These are phyloP conservation scores for Phytomonas sp. DNA, from an alignment of 208 protist species.

Conservation along the genomic window DNA sequence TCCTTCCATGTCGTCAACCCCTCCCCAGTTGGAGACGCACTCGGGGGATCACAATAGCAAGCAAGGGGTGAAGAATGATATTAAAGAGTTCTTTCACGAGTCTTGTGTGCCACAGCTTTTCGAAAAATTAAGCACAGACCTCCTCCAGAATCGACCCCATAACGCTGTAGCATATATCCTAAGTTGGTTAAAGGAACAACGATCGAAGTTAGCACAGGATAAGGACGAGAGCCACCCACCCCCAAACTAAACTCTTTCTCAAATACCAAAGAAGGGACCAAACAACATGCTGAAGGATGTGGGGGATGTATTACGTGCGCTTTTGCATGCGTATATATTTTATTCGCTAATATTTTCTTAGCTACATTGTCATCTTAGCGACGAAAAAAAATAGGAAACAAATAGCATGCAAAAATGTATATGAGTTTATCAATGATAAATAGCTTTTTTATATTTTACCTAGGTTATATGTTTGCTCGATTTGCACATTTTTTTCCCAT, in stretches of 20 bases:
- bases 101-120: constrained; percentile 38
- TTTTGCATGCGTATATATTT: constrained; percentile 1
- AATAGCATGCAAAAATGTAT: constrained; percentile 1
- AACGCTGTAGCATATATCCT: constrained; percentile 50
- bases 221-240: not conserved
- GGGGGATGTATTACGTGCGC: not conserved
- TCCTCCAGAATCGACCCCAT: constrained; percentile 39
- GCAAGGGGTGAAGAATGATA: not conserved
- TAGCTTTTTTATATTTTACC: not conserved
- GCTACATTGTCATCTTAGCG: not conserved
- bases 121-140: constrained; percentile 36
- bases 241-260: not conserved
- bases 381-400: not conserved
- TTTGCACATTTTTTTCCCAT: constrained; percentile 1
- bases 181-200: constrained; percentile 36
- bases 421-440: not conserved
- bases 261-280: not conserved
- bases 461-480: constrained; percentile 15
- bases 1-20: too few species aligned
- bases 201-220: constrained; percentile 12
- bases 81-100: constrained; percentile 19
- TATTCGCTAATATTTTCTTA: not conserved
- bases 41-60: too few species aligned
- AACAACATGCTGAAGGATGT: not conserved
- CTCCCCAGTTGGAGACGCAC: too few species aligned